Evolutionary conservation across 176 grass and related monocot genomes (phyloP), one percentile per base, ranked within the genome.

Genomic region (Phragmites australis): DNA sequence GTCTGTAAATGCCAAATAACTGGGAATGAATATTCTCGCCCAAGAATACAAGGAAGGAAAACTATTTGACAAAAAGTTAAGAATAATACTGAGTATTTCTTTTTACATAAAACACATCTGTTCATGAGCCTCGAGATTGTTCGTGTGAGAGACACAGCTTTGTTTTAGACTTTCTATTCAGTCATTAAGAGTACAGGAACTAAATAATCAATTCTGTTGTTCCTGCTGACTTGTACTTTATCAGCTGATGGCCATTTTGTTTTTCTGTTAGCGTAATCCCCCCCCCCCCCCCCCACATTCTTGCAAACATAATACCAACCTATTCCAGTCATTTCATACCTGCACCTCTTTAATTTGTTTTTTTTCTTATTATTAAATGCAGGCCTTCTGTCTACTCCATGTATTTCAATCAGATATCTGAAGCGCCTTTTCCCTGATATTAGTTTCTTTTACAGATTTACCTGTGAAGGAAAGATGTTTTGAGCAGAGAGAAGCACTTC

Each of bases 401-500:
- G 9, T 45, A 58, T 41, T 39, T 68, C 22, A 40, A 65, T 50
- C 50, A 40, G 68, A 64, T 21, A 67, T 57, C 22, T 8, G 11
- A 65, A 75, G 44, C 29, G 17, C 31, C 34, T 70, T 60, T 10
- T 58, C 48, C 48, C 83, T 83, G 23, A 2, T 68, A 89, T 72
- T 52, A 68, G n/a, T 66, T 78, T 23, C 45, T 44, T 80, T 53
- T 80, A 17, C 88, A 99, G 90, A 99, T 79, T 82, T 68, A 25
- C 65, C 22, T 46, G 84, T 93, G 19, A 93, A 95, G 50, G 81
- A 93, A 64, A 92, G 78, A 87, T 91, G 92, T 57, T 77, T 82
- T 87, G 75, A 95, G 50, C 96, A 95, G 85, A 91, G 96, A 74
- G 93, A 95, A 88, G 92, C 90, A 65, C 86, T 93, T 78, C 81